Conservation (phyloP, 805 yeast genomes). For the Candida michaelii region DNA sequence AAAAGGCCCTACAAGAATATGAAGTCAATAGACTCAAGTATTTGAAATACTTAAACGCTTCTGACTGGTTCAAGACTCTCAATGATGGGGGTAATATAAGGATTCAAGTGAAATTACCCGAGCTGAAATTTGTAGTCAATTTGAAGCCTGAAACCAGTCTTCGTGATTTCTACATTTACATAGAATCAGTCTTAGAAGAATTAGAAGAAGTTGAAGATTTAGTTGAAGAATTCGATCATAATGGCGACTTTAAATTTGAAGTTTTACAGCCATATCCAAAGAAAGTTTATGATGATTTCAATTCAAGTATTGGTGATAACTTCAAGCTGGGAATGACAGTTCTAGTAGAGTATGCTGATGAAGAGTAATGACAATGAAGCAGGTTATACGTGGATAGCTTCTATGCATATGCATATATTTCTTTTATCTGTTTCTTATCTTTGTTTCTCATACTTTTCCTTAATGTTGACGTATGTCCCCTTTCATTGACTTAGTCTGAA, state of each 20-base stretch:
- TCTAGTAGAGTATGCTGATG: slow-evolving; percentile 32
- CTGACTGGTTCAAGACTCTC: slow-evolving; percentile 12
- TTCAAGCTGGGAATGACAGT: slow-evolving; percentile 38
- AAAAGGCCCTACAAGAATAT: slow-evolving; percentile 15
- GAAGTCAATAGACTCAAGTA: slow-evolving; percentile 10
- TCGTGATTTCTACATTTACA: slow-evolving; percentile 49
- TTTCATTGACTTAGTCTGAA: too few species aligned
- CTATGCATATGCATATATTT: too few species aligned
- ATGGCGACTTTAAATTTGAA: slow-evolving; percentile 31
- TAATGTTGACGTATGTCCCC: too few species aligned
- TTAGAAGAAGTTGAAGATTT: slow-evolving; percentile 16
- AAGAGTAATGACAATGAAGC: slow-evolving; percentile 12
- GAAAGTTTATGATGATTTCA: slow-evolving; percentile 21
- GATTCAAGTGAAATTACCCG: slow-evolving; percentile 55
- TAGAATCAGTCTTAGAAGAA: slow-evolving; percentile 38
- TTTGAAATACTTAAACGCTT: slow-evolving; percentile 10
- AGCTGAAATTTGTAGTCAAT: slow-evolving; percentile 44
- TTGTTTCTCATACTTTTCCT: too few species aligned
- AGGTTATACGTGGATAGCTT: too few species aligned
- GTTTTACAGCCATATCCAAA: slow-evolving; percentile 44
- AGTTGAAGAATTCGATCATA: slow-evolving; percentile 22
- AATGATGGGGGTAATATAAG: slow-evolving; percentile 20
- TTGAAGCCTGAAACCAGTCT: slow-evolving; percentile 41
- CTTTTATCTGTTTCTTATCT: too few species aligned
- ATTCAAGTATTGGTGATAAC: slow-evolving; percentile 16